Evolutionary conservation across 1,284 basidiomycete species (phyloP).

Genomic region (Microstroma glucosiphilum): DNA sequence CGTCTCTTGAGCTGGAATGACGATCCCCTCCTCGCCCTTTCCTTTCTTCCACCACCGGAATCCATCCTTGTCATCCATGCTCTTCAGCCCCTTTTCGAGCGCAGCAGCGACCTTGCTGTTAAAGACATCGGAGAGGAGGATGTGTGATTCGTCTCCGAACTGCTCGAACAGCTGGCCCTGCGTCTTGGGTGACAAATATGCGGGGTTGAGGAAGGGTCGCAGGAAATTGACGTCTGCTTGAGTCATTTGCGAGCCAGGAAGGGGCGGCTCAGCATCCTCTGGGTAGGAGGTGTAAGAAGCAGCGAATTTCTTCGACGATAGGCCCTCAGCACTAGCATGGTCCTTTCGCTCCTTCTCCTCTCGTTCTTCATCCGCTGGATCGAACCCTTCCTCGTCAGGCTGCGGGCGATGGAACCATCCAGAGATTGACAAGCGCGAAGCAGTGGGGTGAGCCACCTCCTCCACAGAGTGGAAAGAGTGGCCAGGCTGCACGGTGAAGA

Average conservation of each 20-base stretch:
- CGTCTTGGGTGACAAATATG: conserved; percentile 76
- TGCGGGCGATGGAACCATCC: conserved; percentile 89
- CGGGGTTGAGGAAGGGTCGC: conserved; percentile 72
- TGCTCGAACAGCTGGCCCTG: conserved; percentile 72
- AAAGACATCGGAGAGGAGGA: conserved; percentile 58
- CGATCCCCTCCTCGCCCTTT: conserved; percentile 23
- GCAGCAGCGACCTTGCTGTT: conserved; percentile 36
- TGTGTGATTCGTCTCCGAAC: conserved; percentile 80
- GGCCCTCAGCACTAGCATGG: conserved; percentile 16
- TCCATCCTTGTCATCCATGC: conserved; percentile 62
- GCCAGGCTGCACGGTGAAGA: conserved; percentile 80
- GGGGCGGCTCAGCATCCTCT: conserved; percentile 24
- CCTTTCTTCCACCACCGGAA: conserved; percentile 42
- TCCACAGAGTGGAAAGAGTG: conserved; percentile 94
- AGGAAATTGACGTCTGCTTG: conserved; percentile 45
- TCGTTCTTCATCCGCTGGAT: conserved; percentile 57
- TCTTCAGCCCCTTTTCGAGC: conserved; percentile 34
- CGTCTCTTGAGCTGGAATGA: conserved; percentile 29
- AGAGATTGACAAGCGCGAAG: conserved; percentile 67
- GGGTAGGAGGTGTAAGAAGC: conserved; percentile 58
- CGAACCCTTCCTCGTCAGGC: conserved; percentile 81
- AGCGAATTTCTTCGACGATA: conserved; percentile 60
- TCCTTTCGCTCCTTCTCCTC: conserved; percentile 26
- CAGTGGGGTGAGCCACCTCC: conserved; percentile 61
- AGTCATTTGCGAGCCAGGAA: conserved; percentile 41